Evolutionary conservation across 495 filamentous ascomycete species (phyloP), one percentile per base, ranked within the genome.

Genomic region (Recurvomyces mirabilis): DNA sequence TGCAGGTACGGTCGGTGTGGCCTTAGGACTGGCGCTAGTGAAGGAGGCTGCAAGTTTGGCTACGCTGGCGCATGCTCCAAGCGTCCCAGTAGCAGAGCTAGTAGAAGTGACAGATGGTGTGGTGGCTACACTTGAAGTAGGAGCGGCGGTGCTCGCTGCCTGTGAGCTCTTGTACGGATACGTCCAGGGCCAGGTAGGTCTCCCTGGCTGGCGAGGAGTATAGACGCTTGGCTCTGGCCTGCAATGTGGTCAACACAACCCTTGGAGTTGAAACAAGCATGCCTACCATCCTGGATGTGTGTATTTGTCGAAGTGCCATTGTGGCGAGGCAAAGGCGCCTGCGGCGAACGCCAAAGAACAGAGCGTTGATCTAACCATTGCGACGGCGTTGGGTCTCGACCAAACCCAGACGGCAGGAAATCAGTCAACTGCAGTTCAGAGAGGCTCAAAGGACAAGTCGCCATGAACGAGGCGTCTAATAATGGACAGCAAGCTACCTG

Each of bases 1-100:
- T 17, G 49, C 49, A 20, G 49, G 43, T 5, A 52, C 38, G 6
- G 49, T 48, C 6, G 49, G 49, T 6, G 49, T 47, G n/a, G 49
- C 36, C 20, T 14, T 31, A 26, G 48, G 41, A 26, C 18, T 44
- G 12, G 43, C 43, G 22, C 42, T 46, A 11, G 43, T 47, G 34
- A 29, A 31, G 4, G 34, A 39, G 3, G 18, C 22, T 18, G 29
- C 43, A 10, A 47, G 32, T n/a, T 47, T 15, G 5, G 43, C 38
- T 3, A 47, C 43, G 17, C 43, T 47, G 3, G 43, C 43, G 19
- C 43, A 47, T 6, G 43, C 43, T 44, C 28, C 28, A 21, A 28
- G 11, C 18, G 29, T 21, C n/a, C 17, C 26, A n/a, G 9, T 47
- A 14, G 4, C 32, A 40, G 6, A 17, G 36, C 22, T 30, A 32